phyloP scores from a whole-genome alignment of 495 filamentous ascomycete species.

The Penicillium dipodomyicola region DNA sequence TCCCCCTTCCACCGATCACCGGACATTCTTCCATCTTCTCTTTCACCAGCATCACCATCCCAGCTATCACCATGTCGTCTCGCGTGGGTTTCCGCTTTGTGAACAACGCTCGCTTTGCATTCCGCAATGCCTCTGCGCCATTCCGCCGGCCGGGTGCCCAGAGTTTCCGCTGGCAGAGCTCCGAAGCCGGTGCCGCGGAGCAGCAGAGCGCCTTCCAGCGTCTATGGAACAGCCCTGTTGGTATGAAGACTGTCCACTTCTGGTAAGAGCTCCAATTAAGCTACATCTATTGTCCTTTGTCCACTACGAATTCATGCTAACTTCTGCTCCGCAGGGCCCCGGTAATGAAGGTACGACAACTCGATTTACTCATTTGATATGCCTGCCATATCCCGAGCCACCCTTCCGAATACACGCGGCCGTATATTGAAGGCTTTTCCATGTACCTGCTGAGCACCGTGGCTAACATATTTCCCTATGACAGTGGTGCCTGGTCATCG shows the following conservation, averaged over 20 bases:
- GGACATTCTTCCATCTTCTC: conserved; percentile 25
- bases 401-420: neutral
- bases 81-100: conserved; percentile 50
- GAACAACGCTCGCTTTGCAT: conserved; percentile 52
- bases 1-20: conserved; percentile 25
- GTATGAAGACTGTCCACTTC: conserved; percentile 96
- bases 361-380: conserved; percentile 12
- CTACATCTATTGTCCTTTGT: neutral
- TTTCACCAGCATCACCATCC: conserved; percentile 18
- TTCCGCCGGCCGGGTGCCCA: conserved; percentile 54
- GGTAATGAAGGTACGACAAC: conserved; percentile 79
- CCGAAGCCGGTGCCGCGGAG: conserved; percentile 50
- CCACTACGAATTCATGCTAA: conserved; percentile 15
- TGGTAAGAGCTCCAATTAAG: conserved; percentile 55
- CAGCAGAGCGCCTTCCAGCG: conserved; percentile 63
- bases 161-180: conserved; percentile 65
- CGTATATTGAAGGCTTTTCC: neutral
- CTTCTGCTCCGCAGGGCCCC: conserved; percentile 60
- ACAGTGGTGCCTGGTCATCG: conserved; percentile 86
- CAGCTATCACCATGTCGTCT: conserved; percentile 43
- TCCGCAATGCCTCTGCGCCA: conserved; percentile 46
- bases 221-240: conserved; percentile 83
- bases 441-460: conserved; percentile 2
- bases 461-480: conserved; percentile 18
- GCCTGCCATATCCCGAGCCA: neutral